These are phyloP conservation scores for Parafenestella ontariensis DNA, from an alignment of 2,329 filamentous ascomycete species.

Conservation along the genomic window DNA sequence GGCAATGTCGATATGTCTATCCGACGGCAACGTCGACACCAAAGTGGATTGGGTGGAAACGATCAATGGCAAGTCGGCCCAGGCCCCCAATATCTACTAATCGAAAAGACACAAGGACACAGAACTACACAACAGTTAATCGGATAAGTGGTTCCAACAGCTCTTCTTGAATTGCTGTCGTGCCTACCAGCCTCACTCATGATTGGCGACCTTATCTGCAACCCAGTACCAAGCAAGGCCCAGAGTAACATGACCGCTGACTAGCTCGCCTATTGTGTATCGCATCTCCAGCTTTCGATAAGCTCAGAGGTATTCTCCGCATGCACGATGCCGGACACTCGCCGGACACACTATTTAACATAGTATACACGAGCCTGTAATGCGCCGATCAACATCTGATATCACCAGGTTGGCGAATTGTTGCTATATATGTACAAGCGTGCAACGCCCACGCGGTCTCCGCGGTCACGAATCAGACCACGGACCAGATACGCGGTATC, in stretches of 20 bases:
- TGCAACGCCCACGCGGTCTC: not conserved
- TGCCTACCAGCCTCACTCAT: not conserved
- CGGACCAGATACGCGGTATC: not conserved
- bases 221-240: conserved; percentile 2
- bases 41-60: not conserved
- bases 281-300: not conserved
- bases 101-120: not conserved
- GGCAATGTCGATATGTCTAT: too few relatives aligned
- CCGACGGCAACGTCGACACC: too few relatives aligned
- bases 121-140: not conserved
- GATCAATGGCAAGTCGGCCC: not conserved
- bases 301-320: conserved; percentile 3
- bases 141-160: not conserved
- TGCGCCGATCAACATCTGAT: not conserved
- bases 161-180: not conserved
- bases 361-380: not conserved
- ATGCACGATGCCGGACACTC: not conserved
- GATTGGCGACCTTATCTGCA: conserved; percentile 4
- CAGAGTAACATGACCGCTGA: not conserved
- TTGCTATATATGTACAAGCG: not conserved
- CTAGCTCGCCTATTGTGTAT: not conserved
- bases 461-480: not conserved
- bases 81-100: not conserved
- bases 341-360: not conserved
- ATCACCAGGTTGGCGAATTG: not conserved